These are phyloP conservation scores for Alternaria arbusti DNA, from an alignment of 2,329 filamentous ascomycete genomes.

Conservation along the genomic window DNA sequence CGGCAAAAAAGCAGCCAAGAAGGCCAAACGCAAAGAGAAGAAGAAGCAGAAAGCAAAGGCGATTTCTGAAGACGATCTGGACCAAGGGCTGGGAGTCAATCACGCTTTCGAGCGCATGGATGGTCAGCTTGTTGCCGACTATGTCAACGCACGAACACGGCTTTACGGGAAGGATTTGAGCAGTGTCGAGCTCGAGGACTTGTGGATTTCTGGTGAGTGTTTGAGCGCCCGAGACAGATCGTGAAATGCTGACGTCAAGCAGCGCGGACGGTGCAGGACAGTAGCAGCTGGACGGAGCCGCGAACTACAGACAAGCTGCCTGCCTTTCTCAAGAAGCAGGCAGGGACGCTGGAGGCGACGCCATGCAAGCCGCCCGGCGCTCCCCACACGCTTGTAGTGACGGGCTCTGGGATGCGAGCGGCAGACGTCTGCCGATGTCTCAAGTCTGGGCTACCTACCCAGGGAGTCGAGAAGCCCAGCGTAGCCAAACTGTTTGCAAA, in stretches of 20 bases:
- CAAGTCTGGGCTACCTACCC: constrained; percentile 60
- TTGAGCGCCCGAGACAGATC: background rate
- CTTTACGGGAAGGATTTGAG: constrained; percentile 83
- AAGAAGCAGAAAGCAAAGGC: constrained; percentile 66
- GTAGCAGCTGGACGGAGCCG: constrained; percentile 72
- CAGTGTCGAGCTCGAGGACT: constrained; percentile 81
- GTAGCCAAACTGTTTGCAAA: constrained; percentile 97
- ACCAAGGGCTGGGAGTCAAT: constrained; percentile 68
- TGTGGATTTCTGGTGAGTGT: constrained; percentile 72
- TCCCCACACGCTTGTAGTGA: constrained; percentile 85
- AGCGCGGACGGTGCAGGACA: constrained; percentile 81
- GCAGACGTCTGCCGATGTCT: constrained; percentile 84
- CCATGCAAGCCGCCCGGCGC: constrained; percentile 65
- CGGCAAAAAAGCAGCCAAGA: constrained; percentile 44
- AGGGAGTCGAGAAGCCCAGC: constrained; percentile 67
- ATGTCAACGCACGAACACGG: constrained; percentile 79
- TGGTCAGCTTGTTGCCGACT: constrained; percentile 80
- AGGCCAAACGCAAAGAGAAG: constrained; percentile 58
- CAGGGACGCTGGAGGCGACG: constrained; percentile 66
- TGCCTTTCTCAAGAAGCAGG: constrained; percentile 74
- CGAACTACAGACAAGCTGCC: constrained; percentile 77
- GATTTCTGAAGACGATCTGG: constrained; percentile 65
- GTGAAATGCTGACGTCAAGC: constrained; percentile 18
- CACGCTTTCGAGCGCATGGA: constrained; percentile 83
- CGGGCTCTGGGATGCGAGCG: constrained; percentile 81